These are phyloP conservation scores for Magnaporthiopsis rhizophila DNA, from an alignment of 2,329 filamentous ascomycete species.

Conservation along the genomic window DNA sequence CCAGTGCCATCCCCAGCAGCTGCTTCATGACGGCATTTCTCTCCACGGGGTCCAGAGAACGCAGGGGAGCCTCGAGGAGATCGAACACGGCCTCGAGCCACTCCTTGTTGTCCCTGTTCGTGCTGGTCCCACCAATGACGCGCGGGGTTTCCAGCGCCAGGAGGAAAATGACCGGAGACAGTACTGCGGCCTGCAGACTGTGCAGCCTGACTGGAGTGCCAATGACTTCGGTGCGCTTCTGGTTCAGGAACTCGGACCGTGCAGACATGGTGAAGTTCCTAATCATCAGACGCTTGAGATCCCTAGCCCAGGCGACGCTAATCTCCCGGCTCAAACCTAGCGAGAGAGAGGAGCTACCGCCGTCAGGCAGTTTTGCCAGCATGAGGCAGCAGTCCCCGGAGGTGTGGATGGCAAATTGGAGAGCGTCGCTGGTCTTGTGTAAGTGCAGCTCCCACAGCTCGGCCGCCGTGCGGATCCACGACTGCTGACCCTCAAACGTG, in stretches of 20 bases:
- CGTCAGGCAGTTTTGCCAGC: constrained; percentile 30
- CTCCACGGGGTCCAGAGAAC: constrained; percentile 13
- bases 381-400: constrained; percentile 32
- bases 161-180: constrained; percentile 37
- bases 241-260: constrained; percentile 36
- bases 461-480: constrained; percentile 39
- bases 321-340: constrained; percentile 16
- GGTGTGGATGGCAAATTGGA: constrained; percentile 40
- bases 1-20: constrained; percentile 25
- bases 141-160: constrained; percentile 26
- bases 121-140: constrained; percentile 27
- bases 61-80: constrained; percentile 20
- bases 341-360: constrained; percentile 14
- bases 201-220: constrained; percentile 32
- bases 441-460: constrained; percentile 47
- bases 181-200: constrained; percentile 24
- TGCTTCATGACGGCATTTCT: constrained; percentile 19
- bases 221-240: constrained; percentile 32
- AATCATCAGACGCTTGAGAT: constrained; percentile 41
- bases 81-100: constrained; percentile 33
- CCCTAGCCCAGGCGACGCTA: constrained; percentile 33
- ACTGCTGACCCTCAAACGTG: constrained; percentile 28
- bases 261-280: constrained; percentile 44
- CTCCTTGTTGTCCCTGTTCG: constrained; percentile 27
- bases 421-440: constrained; percentile 37